phyloP scores from a whole-genome alignment of 2,329 filamentous ascomycete genomes.

The Curvularia lunata region DNA sequence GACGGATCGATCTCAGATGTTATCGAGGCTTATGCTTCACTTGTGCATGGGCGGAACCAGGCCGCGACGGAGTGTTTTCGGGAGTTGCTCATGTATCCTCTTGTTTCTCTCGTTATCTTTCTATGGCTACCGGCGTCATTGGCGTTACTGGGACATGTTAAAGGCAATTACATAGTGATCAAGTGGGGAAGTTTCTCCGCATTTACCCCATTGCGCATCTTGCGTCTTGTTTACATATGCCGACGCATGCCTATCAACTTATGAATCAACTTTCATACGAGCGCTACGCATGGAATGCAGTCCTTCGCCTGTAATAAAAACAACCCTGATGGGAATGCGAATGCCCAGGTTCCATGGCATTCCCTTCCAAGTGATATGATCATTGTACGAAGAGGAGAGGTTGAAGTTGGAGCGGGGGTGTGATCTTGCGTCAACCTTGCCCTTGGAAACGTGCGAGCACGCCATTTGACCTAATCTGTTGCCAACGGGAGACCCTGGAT shows the following conservation, averaged over 20 bases:
- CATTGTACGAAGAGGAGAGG: not conserved
- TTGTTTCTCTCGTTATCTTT: not conserved
- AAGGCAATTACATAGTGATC: slow-evolving; percentile 11
- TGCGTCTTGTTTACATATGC: slow-evolving; percentile 15
- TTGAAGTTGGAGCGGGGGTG: not conserved
- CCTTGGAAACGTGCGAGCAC: slow-evolving; percentile 29
- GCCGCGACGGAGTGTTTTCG: not conserved
- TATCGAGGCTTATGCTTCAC: not conserved
- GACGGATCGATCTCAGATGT: not conserved
- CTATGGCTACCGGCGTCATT: not conserved
- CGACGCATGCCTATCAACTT: slow-evolving; percentile 6
- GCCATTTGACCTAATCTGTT: slow-evolving; percentile 39
- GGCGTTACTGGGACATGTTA: not conserved
- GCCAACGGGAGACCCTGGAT: slow-evolving; percentile 22
- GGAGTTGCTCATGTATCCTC: not conserved
- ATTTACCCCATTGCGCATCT: not conserved
- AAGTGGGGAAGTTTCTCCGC: slow-evolving; percentile 8
- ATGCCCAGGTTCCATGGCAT: not conserved
- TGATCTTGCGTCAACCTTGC: slow-evolving; percentile 11
- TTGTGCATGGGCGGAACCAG: not conserved
- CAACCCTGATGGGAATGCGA: not conserved
- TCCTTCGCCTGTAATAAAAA: not conserved
- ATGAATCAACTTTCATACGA: not conserved
- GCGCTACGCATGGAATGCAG: not conserved
- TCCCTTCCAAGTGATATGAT: not conserved